Base-by-base conservation (phyloP, 108 stramenopile species). In the Cylindrotheca fusiformis region DNA sequence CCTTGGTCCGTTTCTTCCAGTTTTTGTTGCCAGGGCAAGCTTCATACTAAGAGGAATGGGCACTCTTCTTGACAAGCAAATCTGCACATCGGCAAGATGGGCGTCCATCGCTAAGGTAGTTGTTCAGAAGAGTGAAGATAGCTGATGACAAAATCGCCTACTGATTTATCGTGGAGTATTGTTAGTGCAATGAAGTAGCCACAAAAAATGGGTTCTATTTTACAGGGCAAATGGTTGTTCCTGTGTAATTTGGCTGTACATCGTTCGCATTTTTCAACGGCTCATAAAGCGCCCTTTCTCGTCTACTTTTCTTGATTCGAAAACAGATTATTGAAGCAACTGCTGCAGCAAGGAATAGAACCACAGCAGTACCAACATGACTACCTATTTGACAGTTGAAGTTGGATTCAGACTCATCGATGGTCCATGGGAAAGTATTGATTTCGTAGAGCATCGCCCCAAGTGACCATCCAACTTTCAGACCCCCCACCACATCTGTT, bases 391-490 rank as follows among this genome's bases (percentile, higher is more conserved):
- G 36, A 6, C 36, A 41, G 36, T 14, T 10, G 36, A 41, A 41
- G 14, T 41, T 41, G 6, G 36, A 14, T 10, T 41, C 14, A 10
- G 36, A 41, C 10, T 41, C 36, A 41, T 41, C 36, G 14, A 41
- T 41, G 17, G 3, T 29, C 91, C 91, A 94, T 12, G 89, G 89
- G 21, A 94, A 66, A n/a, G 84, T 88, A 65, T 96, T 96, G 52
- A 92, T 94, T 74, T 97, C 96, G 52, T 93, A 95, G 26, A 97
- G 53, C 86, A 95, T 95, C 52, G 91, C 76, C 10, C 96, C 96
- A 17, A 96, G 69, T 12, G 94, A 87, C 96, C 96, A 97, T 31
- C 83, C 87, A 28, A 93, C 87, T 57, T 85, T 78, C 3, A 89
- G 89, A 1, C 91, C 93, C 48, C 69, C 62, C 30, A 95, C 44